These are phyloP conservation scores for Pseudogymnoascus sp. DNA, from an alignment of 2,329 filamentous ascomycete genomes.

Conservation along the genomic window DNA sequence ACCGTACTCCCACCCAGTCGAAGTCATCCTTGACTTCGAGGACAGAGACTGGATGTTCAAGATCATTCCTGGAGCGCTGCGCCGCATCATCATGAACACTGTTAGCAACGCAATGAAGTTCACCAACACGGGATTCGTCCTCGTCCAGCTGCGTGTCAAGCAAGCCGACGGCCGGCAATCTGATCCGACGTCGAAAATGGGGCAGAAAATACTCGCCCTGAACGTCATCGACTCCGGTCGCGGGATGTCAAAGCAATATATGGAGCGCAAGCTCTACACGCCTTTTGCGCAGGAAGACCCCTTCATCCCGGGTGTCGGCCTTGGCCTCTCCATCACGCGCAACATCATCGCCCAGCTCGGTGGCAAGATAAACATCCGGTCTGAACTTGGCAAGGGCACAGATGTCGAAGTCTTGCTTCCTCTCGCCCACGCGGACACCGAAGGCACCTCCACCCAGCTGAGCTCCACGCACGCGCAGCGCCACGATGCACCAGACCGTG, in stretches of 20 bases:
- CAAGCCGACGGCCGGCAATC: not conserved
- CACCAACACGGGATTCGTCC: constrained; percentile 42
- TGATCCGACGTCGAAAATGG: not conserved
- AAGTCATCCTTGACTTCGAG: constrained; percentile 25
- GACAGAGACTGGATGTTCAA: constrained; percentile 23
- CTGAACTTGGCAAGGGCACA: constrained; percentile 45
- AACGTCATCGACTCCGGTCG: constrained; percentile 53
- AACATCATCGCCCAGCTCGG: constrained; percentile 50
- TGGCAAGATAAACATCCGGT: constrained; percentile 52
- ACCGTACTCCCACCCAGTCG: constrained; percentile 10
- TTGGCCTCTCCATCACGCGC: constrained; percentile 57
- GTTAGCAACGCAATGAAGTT: constrained; percentile 56
- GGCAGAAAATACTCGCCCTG: constrained; percentile 22
- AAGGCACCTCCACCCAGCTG: not conserved
- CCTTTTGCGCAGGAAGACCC: constrained; percentile 54
- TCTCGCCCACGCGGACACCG: constrained; percentile 14
- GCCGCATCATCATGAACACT: constrained; percentile 47
- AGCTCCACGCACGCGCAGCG: not conserved
- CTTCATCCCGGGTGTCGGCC: constrained; percentile 50
- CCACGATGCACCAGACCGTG: constrained; percentile 12
- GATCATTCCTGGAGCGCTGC: constrained; percentile 22
- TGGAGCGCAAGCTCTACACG: constrained; percentile 48
- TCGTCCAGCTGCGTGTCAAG: constrained; percentile 28
- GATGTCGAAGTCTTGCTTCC: constrained; percentile 42
- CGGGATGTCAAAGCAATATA: constrained; percentile 52